These are phyloP conservation scores for Insectozyma bohioensis DNA, from an alignment of 1,139 yeast genomes.

Conservation along the genomic window DNA sequence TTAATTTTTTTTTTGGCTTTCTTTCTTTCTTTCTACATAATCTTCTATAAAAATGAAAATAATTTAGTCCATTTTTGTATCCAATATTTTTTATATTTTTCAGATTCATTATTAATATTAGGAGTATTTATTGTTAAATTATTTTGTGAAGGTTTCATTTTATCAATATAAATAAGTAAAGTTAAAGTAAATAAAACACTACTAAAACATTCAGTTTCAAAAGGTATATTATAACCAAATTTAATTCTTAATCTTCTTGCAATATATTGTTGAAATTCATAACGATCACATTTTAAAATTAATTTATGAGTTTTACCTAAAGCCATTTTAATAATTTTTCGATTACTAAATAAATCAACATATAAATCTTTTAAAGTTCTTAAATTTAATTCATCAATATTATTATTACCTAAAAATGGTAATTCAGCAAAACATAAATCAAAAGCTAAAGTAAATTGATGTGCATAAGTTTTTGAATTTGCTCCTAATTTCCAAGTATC, in stretches of 20 bases:
- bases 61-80: too few species aligned
- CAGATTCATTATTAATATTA: too few species aligned
- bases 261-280: constrained; percentile 1
- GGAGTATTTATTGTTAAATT: too few species aligned
- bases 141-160: constrained; percentile 5
- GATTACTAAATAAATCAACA: constrained; percentile 5
- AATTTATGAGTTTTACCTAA: constrained; percentile 2
- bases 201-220: constrained; percentile 3
- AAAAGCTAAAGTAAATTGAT: constrained; percentile 4
- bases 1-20: not conserved
- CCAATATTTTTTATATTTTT: too few species aligned
- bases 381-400: constrained; percentile 4
- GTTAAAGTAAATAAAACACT: constrained; percentile 5
- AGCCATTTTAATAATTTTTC: constrained; percentile 3
- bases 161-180: constrained; percentile 4
- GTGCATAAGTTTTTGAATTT: constrained; percentile 2
- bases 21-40: too few species aligned
- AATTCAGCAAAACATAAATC: constrained; percentile 4
- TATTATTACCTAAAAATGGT: constrained; percentile 4
- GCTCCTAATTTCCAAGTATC: constrained; percentile 5
- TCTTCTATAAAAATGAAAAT: too few species aligned
- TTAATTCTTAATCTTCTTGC: not conserved
- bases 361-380: constrained; percentile 5
- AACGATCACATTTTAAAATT: not conserved
- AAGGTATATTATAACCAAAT: constrained; percentile 3